Base-by-base conservation (phyloP, 306 rosid genomes). In the Myrica gale region DNA sequence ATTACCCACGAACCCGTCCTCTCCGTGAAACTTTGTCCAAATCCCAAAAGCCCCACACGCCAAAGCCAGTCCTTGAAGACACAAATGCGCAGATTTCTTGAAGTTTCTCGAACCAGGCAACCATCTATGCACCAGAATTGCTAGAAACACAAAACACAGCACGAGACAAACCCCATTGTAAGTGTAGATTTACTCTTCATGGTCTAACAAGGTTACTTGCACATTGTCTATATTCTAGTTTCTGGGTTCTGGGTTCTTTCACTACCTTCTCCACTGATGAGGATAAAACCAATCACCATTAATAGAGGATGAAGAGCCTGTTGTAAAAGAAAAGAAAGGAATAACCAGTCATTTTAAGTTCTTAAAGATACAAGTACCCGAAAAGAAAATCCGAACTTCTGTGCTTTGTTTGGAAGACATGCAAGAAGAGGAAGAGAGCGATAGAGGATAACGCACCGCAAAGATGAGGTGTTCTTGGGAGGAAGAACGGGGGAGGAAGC, bases 231-330 rank as follows among this genome's bases (percentile, higher is more conserved):
- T 16, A 10, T 48, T 58, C 57, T 6, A 55, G 51, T 78, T 69
- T 44, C 4, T 44, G 68, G 74, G 57, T 78, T 44, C 7, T 26
- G 71, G 76, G 47, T 26, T 72, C 68, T 56, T 61, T 26, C 58
- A 66, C 23, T 83, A 90, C 99, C 99, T 88, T 95, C 97, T 77
- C 99, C 99, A 69, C 91, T 92, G 66, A 92, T 57, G 61, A 92
- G 89, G 69, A 92, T 83, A 74, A 95, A 89, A 19, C 99, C 99
- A 79, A 95, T 88, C 68, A 95, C 97, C 99, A 92, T 95, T 5
- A 90, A 70, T 50, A 95, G 61, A 72, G 99, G 99, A 82, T 95
- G 99, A 66, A 95, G 96, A 83, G 78, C 92, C 98, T 92, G 88
- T 41, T 26, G 41, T 45, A 78, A 8, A 76, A 80, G 39, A 12